Conservation (phyloP, 1,284 basidiomycete genomes). For the Leccinum laetum region DNA sequence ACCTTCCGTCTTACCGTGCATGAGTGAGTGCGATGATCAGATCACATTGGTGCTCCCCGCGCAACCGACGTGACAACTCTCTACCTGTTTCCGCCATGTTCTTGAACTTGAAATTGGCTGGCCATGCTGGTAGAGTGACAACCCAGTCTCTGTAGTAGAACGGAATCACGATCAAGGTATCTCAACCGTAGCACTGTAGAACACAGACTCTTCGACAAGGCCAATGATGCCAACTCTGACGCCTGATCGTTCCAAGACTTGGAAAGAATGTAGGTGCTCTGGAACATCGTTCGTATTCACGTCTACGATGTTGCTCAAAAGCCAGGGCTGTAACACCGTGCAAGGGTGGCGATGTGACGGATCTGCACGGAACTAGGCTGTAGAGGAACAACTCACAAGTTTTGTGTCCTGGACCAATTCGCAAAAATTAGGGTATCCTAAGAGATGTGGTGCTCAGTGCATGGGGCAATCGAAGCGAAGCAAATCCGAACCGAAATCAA, state of each 20-base stretch:
- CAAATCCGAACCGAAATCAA: slow-evolving; percentile 45
- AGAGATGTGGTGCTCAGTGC: neutral
- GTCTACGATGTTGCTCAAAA: slow-evolving; percentile 61
- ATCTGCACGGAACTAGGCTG: slow-evolving; percentile 1
- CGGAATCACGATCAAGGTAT: neutral
- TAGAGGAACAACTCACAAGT: slow-evolving; percentile 49
- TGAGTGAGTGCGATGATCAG: slow-evolving; percentile 73
- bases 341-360: neutral
- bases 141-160: slow-evolving; percentile 58
- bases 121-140: slow-evolving; percentile 69
- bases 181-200: neutral
- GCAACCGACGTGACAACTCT: slow-evolving; percentile 47
- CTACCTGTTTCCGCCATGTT: slow-evolving; percentile 55
- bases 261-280: slow-evolving; percentile 48
- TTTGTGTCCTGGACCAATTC: slow-evolving; percentile 64
- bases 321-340: slow-evolving; percentile 45
- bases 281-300: slow-evolving; percentile 48
- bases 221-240: slow-evolving; percentile 67
- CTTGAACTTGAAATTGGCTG: slow-evolving; percentile 56
- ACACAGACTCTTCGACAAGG: slow-evolving; percentile 64
- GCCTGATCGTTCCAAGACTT: slow-evolving; percentile 56
- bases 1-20: slow-evolving; percentile 40
- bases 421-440: slow-evolving; percentile 80
- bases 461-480: no score
- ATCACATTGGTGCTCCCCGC: slow-evolving; percentile 61